A percentile compares a stretch with the other conserved stretches of the same genome.
phyloP scores from a whole-genome alignment of 192 early-diverging fungal species.

The Thamnidium elegans region DNA sequence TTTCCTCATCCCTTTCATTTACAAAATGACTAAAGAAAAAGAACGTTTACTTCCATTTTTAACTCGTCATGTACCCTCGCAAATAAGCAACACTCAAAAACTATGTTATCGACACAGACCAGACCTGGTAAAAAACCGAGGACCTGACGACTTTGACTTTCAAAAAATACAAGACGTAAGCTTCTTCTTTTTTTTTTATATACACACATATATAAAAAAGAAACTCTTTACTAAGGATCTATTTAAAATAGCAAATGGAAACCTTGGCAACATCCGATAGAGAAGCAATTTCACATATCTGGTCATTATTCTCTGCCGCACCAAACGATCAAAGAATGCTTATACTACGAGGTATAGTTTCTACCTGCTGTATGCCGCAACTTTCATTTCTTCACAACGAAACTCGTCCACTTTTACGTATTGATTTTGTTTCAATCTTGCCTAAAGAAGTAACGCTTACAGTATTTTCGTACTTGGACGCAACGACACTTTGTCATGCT shows the following conservation, averaged over 20 bases:
- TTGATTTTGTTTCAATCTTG: slow-evolving; percentile 78
- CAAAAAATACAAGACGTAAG: slow-evolving; percentile 50
- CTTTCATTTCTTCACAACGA: slow-evolving; percentile 76
- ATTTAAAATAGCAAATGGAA: slow-evolving; percentile 48
- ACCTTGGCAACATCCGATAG: slow-evolving; percentile 54
- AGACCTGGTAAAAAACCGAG: slow-evolving; percentile 48
- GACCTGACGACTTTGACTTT: slow-evolving; percentile 45
- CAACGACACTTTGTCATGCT: slow-evolving; percentile 83
- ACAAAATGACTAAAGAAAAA: not conserved
- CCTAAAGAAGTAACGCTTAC: slow-evolving; percentile 79
- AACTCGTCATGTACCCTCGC: slow-evolving; percentile 30
- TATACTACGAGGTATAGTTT: slow-evolving; percentile 73
- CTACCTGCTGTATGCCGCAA: slow-evolving; percentile 80
- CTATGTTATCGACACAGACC: slow-evolving; percentile 60
- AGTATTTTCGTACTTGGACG: slow-evolving; percentile 89
- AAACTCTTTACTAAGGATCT: not conserved
- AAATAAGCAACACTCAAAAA: slow-evolving; percentile 25
- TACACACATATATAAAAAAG: not conserved
- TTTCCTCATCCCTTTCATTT: not conserved
- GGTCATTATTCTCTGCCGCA: slow-evolving; percentile 67
- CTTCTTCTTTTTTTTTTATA: not conserved
- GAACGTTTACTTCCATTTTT: slow-evolving; percentile 17
- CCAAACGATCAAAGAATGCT: slow-evolving; percentile 58
- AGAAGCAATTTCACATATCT: slow-evolving; percentile 61
- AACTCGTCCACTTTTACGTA: slow-evolving; percentile 66